phyloP scores from a whole-genome alignment of 2,329 filamentous ascomycete species.

The Pseudogymnoascus sp. region DNA sequence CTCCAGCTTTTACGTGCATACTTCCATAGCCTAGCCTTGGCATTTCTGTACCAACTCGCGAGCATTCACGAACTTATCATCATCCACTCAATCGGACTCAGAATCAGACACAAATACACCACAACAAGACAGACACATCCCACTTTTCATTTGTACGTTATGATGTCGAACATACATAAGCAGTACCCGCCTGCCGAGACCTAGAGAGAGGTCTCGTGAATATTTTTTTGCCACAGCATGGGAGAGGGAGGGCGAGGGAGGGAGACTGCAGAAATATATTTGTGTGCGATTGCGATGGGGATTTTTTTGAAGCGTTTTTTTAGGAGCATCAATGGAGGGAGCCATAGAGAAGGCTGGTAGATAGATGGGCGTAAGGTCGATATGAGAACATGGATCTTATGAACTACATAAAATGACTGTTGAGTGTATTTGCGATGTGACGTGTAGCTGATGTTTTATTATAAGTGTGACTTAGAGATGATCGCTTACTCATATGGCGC shows the following conservation, averaged over 20 bases:
- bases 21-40: neutral
- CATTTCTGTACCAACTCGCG: neutral
- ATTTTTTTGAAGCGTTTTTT: constrained; percentile 4
- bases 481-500: neutral
- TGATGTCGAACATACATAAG: constrained; percentile 7
- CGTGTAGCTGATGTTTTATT: neutral
- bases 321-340: constrained; percentile 4
- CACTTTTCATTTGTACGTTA: constrained; percentile 5
- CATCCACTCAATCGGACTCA: neutral
- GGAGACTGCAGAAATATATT: neutral
- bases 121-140: neutral
- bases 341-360: constrained; percentile 9
- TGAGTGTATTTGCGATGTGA: neutral
- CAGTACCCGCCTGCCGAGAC: neutral
- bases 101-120: neutral
- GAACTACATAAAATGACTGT: neutral
- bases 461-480: neutral
- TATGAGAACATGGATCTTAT: constrained; percentile 11
- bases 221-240: neutral
- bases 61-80: neutral
- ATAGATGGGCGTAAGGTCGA: constrained; percentile 11
- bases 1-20: neutral
- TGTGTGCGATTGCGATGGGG: neutral
- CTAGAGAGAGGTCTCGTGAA: neutral
- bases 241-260: neutral